Percentiles rank a stretch among this genome's conserved stretches.
Evolutionary conservation across 345 rosid species (phyloP).

Genomic region (Gossypium turneri): DNA sequence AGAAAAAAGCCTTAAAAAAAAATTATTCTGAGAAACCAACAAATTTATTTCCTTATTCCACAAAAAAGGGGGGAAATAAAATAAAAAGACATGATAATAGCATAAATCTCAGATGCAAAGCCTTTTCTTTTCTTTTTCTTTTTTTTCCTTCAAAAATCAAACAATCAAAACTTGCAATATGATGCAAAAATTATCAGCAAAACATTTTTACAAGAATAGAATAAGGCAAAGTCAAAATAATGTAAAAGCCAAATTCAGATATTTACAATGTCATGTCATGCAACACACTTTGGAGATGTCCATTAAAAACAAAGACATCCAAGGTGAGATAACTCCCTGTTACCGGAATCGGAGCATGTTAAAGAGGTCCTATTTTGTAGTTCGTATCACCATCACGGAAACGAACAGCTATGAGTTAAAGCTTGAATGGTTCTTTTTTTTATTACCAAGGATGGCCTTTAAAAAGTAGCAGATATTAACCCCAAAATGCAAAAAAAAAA

Average conservation of each 20-base stretch:
- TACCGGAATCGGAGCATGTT: neutral
- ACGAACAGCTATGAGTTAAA: neutral
- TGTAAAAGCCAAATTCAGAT: neutral
- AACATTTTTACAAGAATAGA: constrained; percentile 4
- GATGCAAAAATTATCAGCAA: constrained; percentile 5
- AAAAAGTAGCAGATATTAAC: constrained; percentile 16
- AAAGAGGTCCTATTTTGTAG: constrained; percentile 8
- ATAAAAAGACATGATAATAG: no score
- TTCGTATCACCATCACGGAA: constrained; percentile 3
- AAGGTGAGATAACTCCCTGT: constrained; percentile 15
- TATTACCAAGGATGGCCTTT: constrained; percentile 15
- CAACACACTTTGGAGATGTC: constrained; percentile 25
- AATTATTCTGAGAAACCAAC: no score
- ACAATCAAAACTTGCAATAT: neutral
- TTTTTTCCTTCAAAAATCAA: neutral
- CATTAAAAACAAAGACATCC: constrained; percentile 34
- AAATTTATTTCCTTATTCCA: no score
- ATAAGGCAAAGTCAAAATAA: neutral
- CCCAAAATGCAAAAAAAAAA: neutral
- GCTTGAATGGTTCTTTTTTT: neutral
- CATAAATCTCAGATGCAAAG: neutral
- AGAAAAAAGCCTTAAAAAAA: no score
- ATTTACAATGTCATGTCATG: constrained; percentile 23
- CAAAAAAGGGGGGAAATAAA: neutral
- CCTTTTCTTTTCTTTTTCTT: neutral